phyloP scores from a whole-genome alignment of 352 stramenopile genomes.

The Globisporangium middletonii region DNA sequence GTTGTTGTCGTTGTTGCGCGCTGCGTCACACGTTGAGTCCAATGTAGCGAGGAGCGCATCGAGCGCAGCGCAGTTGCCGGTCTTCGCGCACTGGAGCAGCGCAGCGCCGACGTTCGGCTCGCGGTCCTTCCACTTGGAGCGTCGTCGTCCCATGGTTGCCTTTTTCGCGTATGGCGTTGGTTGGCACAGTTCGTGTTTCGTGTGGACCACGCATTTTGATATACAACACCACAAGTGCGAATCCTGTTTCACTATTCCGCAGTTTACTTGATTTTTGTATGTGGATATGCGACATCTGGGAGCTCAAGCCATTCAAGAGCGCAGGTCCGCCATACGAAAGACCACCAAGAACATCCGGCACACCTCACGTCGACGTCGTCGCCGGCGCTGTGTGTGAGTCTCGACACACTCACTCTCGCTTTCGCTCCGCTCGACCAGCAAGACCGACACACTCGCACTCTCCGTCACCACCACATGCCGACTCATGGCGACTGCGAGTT shows the following conservation, averaged over 20 bases:
- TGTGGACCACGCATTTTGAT: too few species aligned
- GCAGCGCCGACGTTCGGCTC: constrained; percentile 23
- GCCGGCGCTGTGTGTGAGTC: constrained; percentile 1
- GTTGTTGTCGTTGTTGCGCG: background rate
- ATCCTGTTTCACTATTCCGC: too few species aligned
- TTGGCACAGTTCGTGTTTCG: too few species aligned
- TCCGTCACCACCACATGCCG: constrained; percentile 2
- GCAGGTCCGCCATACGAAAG: too few species aligned
- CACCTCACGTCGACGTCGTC: too few species aligned
- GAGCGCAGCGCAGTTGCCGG: constrained; percentile 28
- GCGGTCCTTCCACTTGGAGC: constrained; percentile 67
- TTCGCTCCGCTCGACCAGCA: too few species aligned
- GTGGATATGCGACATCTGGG: too few species aligned
- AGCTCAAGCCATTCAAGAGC: too few species aligned
- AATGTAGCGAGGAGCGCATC: constrained; percentile 20
- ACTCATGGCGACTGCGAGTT: constrained; percentile 36
- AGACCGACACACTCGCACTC: background rate
- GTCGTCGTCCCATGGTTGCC: constrained; percentile 46
- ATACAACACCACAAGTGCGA: too few species aligned
- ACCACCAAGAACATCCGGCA: too few species aligned
- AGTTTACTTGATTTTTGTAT: too few species aligned
- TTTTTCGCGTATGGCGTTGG: too few species aligned
- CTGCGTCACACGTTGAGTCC: constrained; percentile 4
- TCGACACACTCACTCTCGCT: constrained; percentile 6
- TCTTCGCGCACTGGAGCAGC: constrained; percentile 49